phyloP scores from a whole-genome alignment of 257 asterid genomes.

The Gentiana straminea region DNA sequence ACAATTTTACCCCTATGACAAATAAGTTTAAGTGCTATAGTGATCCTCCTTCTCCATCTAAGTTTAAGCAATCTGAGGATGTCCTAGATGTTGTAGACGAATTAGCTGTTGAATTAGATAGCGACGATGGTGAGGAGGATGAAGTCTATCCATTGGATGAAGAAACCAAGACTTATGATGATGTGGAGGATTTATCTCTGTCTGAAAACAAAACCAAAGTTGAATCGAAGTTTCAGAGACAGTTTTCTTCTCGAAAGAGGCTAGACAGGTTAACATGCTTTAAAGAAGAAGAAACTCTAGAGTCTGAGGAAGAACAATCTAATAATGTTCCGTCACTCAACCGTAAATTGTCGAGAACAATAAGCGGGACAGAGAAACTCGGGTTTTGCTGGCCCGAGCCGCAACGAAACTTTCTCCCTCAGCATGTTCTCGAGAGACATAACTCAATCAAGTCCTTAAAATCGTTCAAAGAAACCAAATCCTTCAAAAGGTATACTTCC shows the following conservation, averaged over 20 bases:
- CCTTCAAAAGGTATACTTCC: constrained; percentile 45
- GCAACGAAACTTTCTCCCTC: constrained; percentile 54
- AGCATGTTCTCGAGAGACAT: constrained; percentile 41
- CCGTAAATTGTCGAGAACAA: constrained; percentile 32
- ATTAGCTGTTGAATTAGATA: constrained; percentile 50
- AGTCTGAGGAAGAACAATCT: constrained; percentile 23
- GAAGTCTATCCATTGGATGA: constrained; percentile 59
- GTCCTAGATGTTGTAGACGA: constrained; percentile 55
- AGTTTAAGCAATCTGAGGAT: constrained; percentile 65
- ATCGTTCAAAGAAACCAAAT: constrained; percentile 41
- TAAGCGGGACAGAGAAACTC: constrained; percentile 67
- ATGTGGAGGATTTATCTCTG: constrained; percentile 16
- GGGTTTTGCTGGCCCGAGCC: constrained; percentile 97
- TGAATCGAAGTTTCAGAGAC: constrained; percentile 25
- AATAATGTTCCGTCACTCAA: constrained; percentile 14
- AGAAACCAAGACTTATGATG: constrained; percentile 8
- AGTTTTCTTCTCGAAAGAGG: constrained; percentile 39
- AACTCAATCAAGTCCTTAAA: constrained; percentile 31
- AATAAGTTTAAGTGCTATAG: constrained; percentile 66
- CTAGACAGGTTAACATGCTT: constrained; percentile 47
- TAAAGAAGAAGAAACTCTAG: constrained; percentile 32
- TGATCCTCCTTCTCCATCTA: constrained; percentile 84
- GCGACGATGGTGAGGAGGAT: constrained; percentile 80
- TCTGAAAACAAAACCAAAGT: constrained; percentile 12
- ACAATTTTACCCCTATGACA: constrained; percentile 35